Evolutionary conservation across 345 rosid genomes (phyloP).

Genomic region (Pistacia vera): DNA sequence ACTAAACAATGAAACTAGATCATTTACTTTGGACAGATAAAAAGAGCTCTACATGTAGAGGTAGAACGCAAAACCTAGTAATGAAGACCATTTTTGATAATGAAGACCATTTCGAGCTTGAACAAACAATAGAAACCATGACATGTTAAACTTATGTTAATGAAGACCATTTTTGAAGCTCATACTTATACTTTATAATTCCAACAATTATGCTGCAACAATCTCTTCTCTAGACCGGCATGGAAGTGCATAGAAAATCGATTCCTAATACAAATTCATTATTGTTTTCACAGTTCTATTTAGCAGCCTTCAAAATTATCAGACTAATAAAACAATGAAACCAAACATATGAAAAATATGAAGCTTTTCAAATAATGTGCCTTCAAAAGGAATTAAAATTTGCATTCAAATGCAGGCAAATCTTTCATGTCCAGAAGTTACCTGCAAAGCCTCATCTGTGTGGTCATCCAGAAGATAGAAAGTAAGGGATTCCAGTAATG

Average conservation of each 20-base stretch:
- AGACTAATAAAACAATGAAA: not conserved
- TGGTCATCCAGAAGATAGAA: conserved; percentile 94
- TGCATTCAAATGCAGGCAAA: not conserved
- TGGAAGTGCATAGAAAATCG: not conserved
- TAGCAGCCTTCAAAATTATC: not conserved
- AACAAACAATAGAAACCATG: conserved; percentile 3
- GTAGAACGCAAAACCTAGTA: not conserved
- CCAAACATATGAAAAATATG: not conserved
- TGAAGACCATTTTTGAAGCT: not conserved
- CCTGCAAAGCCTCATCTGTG: conserved; percentile 81
- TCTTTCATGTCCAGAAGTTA: conserved; percentile 26
- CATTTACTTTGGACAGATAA: too few relatives aligned
- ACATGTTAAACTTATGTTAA: conserved; percentile 2
- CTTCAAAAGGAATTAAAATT: conserved; percentile 13
- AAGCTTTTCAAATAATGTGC: not conserved
- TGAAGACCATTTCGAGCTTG: not conserved
- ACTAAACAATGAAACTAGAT: not conserved
- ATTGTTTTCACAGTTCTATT: not conserved
- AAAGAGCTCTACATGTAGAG: too few relatives aligned
- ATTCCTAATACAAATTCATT: not conserved
- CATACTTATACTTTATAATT: conserved; percentile 2
- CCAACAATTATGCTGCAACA: not conserved
- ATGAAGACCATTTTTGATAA: not conserved
- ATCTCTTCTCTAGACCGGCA: not conserved
- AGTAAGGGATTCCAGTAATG: conserved; percentile 75